These are phyloP conservation scores for Ophiocordyceps polyrhachis-furcata DNA, from an alignment of 2,329 filamentous ascomycete genomes.

Conservation along the genomic window DNA sequence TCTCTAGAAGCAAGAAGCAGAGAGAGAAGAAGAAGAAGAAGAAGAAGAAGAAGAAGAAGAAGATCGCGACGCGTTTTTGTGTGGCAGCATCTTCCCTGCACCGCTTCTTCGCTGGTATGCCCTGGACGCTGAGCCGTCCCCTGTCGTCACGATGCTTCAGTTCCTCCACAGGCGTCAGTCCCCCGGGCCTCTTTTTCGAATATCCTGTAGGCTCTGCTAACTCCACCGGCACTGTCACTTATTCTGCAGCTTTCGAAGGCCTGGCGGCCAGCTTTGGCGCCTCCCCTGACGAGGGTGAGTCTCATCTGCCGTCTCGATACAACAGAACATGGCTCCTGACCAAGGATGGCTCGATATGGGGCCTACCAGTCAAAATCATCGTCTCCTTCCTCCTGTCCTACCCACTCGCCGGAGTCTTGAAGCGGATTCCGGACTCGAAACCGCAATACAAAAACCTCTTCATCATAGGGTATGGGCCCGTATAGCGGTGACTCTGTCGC, in stretches of 20 bases:
- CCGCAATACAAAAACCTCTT: conserved; percentile 80
- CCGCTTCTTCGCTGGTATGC: background rate
- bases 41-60: too few relatives aligned
- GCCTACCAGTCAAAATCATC: conserved; percentile 65
- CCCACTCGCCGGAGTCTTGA: conserved; percentile 72
- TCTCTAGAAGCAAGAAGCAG: background rate
- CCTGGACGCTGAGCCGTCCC: background rate
- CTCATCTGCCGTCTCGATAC: conserved; percentile 1
- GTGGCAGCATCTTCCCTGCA: background rate
- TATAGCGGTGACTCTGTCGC: background rate
- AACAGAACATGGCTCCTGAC: background rate
- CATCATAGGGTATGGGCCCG: conserved; percentile 43
- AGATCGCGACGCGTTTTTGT: background rate
- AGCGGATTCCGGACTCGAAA: conserved; percentile 70
- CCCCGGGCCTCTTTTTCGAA: too few relatives aligned
- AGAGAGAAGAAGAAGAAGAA: too few relatives aligned
- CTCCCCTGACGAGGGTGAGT: conserved; percentile 20
- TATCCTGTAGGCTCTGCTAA: background rate
- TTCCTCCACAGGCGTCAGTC: conserved; percentile 7
- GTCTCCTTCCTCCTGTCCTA: conserved; percentile 83
- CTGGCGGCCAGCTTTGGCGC: conserved; percentile 14
- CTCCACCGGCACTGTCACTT: too few relatives aligned
- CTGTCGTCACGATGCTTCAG: conserved; percentile 4
- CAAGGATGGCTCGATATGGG: background rate
- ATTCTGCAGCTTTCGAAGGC: conserved; percentile 14